phyloP scores from a whole-genome alignment of 352 stramenopile genomes.

The Phytophthora foliorum region DNA sequence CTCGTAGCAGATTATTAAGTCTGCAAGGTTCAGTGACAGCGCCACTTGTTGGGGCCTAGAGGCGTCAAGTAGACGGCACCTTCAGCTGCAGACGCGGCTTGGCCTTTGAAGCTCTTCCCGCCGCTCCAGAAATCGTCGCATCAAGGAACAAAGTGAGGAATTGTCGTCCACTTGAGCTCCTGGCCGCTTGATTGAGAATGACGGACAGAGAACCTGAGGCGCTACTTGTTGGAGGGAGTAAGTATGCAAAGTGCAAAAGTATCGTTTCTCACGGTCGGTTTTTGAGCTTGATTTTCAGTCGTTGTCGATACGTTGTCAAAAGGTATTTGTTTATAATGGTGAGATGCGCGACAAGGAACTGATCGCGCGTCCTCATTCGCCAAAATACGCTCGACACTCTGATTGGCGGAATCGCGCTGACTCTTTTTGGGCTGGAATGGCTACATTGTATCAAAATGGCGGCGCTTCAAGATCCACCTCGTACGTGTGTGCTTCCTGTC shows the following conservation, averaged over 20 bases:
- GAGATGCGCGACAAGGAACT: slow-evolving; percentile 8
- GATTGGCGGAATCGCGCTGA: slow-evolving; percentile 25
- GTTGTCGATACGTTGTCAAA: not conserved
- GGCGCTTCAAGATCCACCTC: slow-evolving; percentile 27
- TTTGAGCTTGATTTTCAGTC: too few species aligned
- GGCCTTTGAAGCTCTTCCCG: not conserved
- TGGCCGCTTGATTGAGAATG: slow-evolving; percentile 15
- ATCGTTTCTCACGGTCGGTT: too few species aligned
- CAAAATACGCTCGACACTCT: not conserved
- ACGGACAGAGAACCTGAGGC: too few species aligned
- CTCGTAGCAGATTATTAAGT: too few species aligned
- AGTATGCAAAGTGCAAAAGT: too few species aligned
- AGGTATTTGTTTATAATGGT: not conserved
- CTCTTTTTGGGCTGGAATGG: slow-evolving; percentile 11
- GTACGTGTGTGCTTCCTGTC: slow-evolving; percentile 4
- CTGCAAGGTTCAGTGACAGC: too few species aligned
- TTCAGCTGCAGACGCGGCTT: not conserved
- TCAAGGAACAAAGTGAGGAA: not conserved
- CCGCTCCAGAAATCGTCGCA: too few species aligned
- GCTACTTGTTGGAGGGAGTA: too few species aligned
- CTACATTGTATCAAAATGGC: slow-evolving; percentile 6
- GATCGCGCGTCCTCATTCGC: slow-evolving; percentile 7
- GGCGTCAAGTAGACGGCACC: not conserved
- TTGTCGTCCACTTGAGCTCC: slow-evolving; percentile 10
- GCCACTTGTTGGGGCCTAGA: too few species aligned